Conservation (phyloP, 2,329 filamentous ascomycete genomes). For the Botrytis paeoniae region DNA sequence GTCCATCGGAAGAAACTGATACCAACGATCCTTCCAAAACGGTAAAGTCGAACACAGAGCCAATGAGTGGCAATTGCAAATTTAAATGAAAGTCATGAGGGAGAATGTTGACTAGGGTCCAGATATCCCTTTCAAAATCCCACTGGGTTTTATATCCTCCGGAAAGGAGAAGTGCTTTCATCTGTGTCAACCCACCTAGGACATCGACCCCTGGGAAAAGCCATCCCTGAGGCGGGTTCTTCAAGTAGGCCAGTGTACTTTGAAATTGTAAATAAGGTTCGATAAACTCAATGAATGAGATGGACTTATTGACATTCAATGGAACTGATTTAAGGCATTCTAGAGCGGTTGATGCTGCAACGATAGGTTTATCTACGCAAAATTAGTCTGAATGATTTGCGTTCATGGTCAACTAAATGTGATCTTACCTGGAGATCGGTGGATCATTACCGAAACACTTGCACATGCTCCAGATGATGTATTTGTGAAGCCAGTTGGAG, state of each 20-base stretch:
- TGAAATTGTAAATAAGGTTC: constrained; percentile 34
- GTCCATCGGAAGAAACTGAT: too few species aligned
- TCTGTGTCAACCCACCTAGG: too few species aligned
- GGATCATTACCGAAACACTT: background rate
- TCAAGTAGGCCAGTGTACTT: constrained; percentile 20
- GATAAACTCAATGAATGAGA: constrained; percentile 26
- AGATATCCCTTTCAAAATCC: too few species aligned
- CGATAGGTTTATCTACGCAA: constrained; percentile 7
- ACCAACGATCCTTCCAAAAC: too few species aligned
- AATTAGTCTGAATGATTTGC: background rate
- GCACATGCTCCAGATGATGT: background rate
- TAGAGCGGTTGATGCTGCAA: constrained; percentile 21
- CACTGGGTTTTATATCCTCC: too few species aligned
- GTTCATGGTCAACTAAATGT: background rate
- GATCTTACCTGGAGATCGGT: background rate
- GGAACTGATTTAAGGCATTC: constrained; percentile 33
- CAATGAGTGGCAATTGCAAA: too few species aligned
- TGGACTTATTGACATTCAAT: constrained; percentile 23
- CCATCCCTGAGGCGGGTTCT: too few species aligned
- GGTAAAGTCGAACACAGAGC: too few species aligned
- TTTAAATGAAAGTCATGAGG: too few species aligned
- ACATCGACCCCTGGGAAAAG: too few species aligned
- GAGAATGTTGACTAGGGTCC: too few species aligned
- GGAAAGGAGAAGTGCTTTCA: too few species aligned
- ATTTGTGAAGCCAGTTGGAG: background rate